phyloP scores from a whole-genome alignment of 169 alveolate genomes.

The Toxoplasma gondii region DNA sequence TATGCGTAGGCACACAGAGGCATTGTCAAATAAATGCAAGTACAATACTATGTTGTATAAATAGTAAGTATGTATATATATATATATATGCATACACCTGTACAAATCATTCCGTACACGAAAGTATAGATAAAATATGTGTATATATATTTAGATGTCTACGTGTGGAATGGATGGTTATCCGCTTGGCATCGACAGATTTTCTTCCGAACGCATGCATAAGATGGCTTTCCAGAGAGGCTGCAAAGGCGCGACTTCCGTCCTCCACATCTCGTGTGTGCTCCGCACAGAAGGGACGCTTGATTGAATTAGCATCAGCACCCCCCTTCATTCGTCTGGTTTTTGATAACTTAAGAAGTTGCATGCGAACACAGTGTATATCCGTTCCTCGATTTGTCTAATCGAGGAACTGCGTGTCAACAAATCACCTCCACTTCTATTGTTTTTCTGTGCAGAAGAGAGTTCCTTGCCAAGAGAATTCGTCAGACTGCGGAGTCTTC shows the following conservation, averaged over 20 bases:
- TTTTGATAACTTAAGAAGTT: too few species aligned
- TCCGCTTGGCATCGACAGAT: neutral
- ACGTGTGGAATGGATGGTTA: neutral
- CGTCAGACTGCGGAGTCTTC: constrained; percentile 56
- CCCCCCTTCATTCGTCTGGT: too few species aligned
- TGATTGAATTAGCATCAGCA: too few species aligned
- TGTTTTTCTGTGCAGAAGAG: constrained; percentile 32
- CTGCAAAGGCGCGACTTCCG: too few species aligned
- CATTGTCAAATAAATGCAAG: too few species aligned
- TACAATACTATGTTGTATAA: too few species aligned
- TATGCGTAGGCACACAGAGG: too few species aligned
- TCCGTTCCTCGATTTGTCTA: too few species aligned
- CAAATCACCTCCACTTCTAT: neutral
- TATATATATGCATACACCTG: neutral
- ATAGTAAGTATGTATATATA: neutral
- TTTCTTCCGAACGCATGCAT: neutral
- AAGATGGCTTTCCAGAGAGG: too few species aligned
- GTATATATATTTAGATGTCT: neutral
- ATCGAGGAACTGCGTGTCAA: neutral
- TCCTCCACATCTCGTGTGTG: too few species aligned
- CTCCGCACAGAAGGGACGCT: too few species aligned
- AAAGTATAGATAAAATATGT: neutral
- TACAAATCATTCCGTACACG: neutral
- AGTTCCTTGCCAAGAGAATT: constrained; percentile 50
- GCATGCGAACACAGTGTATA: too few species aligned